Conservation (phyloP, 805 yeast genomes). For the Candida hungchunana region DNA sequence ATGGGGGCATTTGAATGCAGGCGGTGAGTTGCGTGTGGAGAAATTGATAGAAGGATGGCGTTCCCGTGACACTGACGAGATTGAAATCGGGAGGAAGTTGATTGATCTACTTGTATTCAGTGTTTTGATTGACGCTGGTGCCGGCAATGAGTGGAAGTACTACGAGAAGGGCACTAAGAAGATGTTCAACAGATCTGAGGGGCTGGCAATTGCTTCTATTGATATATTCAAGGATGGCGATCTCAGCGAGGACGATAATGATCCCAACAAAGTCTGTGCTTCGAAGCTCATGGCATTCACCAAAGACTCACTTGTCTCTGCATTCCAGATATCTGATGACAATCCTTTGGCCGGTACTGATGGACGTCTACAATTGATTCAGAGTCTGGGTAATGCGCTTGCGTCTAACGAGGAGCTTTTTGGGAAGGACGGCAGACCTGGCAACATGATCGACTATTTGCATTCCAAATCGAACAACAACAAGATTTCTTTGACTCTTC, state of each 20-base stretch:
- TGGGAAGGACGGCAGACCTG: constrained; percentile 46
- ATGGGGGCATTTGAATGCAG: constrained; percentile 60
- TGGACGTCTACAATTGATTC: constrained; percentile 47
- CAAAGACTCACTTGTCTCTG: constrained; percentile 32
- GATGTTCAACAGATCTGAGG: constrained; percentile 48
- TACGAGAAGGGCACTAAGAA: constrained; percentile 33
- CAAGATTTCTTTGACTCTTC: constrained; percentile 39
- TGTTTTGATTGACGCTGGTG: constrained; percentile 65
- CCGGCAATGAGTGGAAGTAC: constrained; percentile 56
- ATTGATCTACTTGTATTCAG: constrained; percentile 57
- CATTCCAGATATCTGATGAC: constrained; percentile 43
- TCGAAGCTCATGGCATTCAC: constrained; percentile 34
- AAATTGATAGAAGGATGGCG: constrained; percentile 38
- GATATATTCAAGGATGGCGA: constrained; percentile 49
- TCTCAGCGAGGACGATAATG: constrained; percentile 34
- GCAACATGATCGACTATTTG: constrained; percentile 49
- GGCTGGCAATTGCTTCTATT: constrained; percentile 57
- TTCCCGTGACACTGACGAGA: constrained; percentile 27
- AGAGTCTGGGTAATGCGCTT: constrained; percentile 45
- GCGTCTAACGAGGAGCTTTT: constrained; percentile 37
- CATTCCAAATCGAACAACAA: constrained; percentile 17
- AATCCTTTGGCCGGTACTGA: constrained; percentile 53
- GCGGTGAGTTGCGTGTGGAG: constrained; percentile 41
- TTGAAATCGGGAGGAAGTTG: constrained; percentile 49
- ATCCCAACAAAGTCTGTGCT: constrained; percentile 43